Base-by-base conservation (phyloP, 2,329 filamentous ascomycete species). In the Xylariaceae sp. region DNA sequence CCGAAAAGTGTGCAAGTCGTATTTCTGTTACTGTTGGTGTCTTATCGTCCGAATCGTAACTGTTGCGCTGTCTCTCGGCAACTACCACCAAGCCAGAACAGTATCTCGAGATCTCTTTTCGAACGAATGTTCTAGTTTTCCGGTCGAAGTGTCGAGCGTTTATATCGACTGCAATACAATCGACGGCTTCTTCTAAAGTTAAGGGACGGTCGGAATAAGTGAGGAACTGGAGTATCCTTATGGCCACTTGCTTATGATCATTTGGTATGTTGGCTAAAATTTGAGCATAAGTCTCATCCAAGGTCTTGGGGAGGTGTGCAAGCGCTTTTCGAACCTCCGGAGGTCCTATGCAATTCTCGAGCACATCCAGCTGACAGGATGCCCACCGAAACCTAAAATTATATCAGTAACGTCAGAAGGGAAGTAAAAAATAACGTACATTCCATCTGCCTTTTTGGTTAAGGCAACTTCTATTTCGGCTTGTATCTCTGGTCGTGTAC, bases 1-100 rank as follows among this genome's bases (percentile, higher is more conserved):
- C 57, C 10, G 59, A 62, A 16, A 58, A 60, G 54, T 67, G 61
- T 6, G 61, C 58, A 7, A 65, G 49, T 22, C 46, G 56, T 38
- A 59, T 48, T 21, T 45, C 43, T 3, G 11, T 38, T 3, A 32
- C 12, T 14, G 8, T 47, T 29, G 22, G 16, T 7, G 33, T 17
- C 20, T 49, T 11, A 17, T 35, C 21, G 16, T 36, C n/a, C 16
- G 32, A 21, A 17, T 21, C 16, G n/a, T 27, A 39, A 10, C 21
- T 39, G 17, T 20, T 21, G 6, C 22, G 20, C 36, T 16, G 39
- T n/a, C n/a, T n/a, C n/a, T n/a, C 40, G 4, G 39, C 47, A 20
- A 53, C 32, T n/a, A 54, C 36, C 17, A 62, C 52, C 14, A 64
- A 47, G 42, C 58, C 54, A 1, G 60, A 54, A 41, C 57, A 59